A percentile compares a stretch with the other conserved stretches of the same genome.
phyloP scores from a whole-genome alignment of 345 rosid genomes.

The Camelina hispida region DNA sequence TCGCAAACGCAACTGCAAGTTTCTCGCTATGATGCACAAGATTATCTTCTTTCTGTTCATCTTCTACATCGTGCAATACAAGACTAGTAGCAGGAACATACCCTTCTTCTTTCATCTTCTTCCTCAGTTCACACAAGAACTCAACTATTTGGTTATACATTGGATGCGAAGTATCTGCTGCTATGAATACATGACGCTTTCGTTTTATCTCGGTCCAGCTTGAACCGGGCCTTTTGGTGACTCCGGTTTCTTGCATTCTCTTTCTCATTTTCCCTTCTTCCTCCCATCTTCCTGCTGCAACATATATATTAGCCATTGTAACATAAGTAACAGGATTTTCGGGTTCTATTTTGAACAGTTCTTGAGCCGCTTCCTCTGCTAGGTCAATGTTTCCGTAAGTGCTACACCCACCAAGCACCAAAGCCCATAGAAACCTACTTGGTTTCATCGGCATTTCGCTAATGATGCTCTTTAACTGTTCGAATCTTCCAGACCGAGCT shows the following conservation, averaged over 20 bases:
- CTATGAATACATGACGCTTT: conserved; percentile 66
- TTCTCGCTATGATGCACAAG: conserved; percentile 90
- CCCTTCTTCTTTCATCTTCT: conserved; percentile 82
- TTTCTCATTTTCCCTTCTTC: conserved; percentile 74
- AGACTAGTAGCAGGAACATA: conserved; percentile 74
- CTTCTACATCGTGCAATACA: conserved; percentile 89
- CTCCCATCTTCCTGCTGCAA: conserved; percentile 70
- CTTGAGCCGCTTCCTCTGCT: conserved; percentile 75
- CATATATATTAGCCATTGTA: conserved; percentile 89
- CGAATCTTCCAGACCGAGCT: conserved; percentile 72
- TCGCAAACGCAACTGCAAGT: conserved; percentile 87
- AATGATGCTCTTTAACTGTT: conserved; percentile 62
- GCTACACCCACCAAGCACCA: conserved; percentile 85
- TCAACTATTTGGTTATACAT: conserved; percentile 61
- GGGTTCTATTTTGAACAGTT: conserved; percentile 78
- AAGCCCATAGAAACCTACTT: conserved; percentile 87
- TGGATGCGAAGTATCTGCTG: conserved; percentile 76
- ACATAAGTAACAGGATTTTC: conserved; percentile 89
- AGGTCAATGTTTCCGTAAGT: conserved; percentile 75
- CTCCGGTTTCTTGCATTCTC: conserved; percentile 61
- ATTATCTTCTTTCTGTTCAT: conserved; percentile 87
- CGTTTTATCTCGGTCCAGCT: conserved; percentile 86
- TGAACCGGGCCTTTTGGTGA: conserved; percentile 75
- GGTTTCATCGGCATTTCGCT: conserved; percentile 74
- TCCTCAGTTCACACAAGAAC: conserved; percentile 57